Evolutionary conservation across 1,139 yeast species (phyloP).

Genomic region (Taphrina communis): DNA sequence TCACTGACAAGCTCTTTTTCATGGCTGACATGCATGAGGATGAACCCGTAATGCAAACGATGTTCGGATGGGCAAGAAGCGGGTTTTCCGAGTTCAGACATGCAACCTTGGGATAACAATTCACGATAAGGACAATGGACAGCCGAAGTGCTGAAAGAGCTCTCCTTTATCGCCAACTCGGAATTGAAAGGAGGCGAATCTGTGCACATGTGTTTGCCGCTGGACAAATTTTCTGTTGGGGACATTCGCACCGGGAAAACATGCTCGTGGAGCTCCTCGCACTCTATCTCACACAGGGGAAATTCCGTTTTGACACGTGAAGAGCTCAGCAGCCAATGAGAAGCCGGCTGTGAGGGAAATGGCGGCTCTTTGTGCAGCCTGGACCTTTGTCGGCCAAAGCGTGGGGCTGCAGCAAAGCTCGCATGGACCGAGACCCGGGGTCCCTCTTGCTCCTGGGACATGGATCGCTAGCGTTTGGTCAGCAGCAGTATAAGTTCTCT

Average conservation of each 20-base stretch:
- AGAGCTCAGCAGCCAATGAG: background rate
- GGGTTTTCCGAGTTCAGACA: background rate
- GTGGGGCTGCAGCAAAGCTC: conserved; percentile 6
- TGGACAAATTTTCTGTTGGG: conserved; percentile 3
- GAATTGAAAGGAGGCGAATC: background rate
- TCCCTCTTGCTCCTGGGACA: conserved; percentile 4
- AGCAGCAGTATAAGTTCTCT: conserved; percentile 3
- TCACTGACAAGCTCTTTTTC: too few relatives aligned
- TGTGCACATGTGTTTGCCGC: background rate
- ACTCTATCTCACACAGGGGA: conserved; percentile 5
- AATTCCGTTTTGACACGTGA: background rate
- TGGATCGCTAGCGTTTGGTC: conserved; percentile 5
- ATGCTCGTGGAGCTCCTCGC: background rate
- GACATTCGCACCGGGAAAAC: background rate
- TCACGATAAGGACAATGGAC: too few relatives aligned
- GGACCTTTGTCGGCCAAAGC: conserved; percentile 8
- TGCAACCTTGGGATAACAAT: background rate
- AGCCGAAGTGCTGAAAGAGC: background rate
- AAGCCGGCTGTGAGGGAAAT: background rate
- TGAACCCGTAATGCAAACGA: too few relatives aligned
- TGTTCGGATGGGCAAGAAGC: background rate
- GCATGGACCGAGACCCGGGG: background rate
- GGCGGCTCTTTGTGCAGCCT: conserved; percentile 3
- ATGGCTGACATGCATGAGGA: too few relatives aligned
- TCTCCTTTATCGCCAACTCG: background rate